Percentiles rank a stretch among this genome's conserved stretches.
Evolutionary conservation across 805 yeast species (phyloP).

Genomic region (Cyberlindnera samutprakarnensis): DNA sequence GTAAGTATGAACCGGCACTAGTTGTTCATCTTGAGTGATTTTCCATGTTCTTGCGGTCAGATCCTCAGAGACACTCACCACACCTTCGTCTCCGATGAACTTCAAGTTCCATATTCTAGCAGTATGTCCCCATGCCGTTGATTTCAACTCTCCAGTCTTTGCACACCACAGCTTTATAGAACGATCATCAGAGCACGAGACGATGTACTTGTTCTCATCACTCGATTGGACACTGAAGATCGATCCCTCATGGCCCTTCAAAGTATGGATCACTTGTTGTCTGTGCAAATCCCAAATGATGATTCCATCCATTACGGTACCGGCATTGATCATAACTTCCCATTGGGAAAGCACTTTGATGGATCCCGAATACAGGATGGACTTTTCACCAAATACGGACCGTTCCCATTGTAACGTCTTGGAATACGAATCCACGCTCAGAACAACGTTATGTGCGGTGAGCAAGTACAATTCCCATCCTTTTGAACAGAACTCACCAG

Average conservation of each 20-base stretch:
- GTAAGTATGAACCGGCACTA: constrained; percentile 31
- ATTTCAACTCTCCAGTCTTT: constrained; percentile 45
- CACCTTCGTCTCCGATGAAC: constrained; percentile 37
- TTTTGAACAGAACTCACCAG: constrained; percentile 42
- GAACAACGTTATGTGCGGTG: constrained; percentile 74
- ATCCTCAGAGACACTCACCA: constrained; percentile 80
- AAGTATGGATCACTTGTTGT: constrained; percentile 39
- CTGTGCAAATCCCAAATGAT: constrained; percentile 61
- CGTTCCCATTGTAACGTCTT: constrained; percentile 23
- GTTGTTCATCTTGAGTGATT: constrained; percentile 22
- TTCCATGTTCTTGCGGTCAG: constrained; percentile 79
- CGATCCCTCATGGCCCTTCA: constrained; percentile 84
- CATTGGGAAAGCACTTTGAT: constrained; percentile 39
- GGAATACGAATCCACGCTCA: constrained; percentile 28
- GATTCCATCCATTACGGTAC: constrained; percentile 89
- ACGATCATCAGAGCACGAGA: constrained; percentile 91
- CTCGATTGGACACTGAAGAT: constrained; percentile 75
- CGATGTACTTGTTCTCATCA: constrained; percentile 42
- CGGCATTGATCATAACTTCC: constrained; percentile 63
- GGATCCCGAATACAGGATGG: constrained; percentile 84
- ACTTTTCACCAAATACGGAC: constrained; percentile 54
- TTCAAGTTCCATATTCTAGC: constrained; percentile 86
- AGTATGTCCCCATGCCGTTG: constrained; percentile 94
- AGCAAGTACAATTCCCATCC: constrained; percentile 40
- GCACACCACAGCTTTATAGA: constrained; percentile 74